A percentile compares a stretch with the other conserved stretches of the same genome.
phyloP scores from a whole-genome alignment of 495 filamentous ascomycete genomes.

The Xylaria intraflava region DNA sequence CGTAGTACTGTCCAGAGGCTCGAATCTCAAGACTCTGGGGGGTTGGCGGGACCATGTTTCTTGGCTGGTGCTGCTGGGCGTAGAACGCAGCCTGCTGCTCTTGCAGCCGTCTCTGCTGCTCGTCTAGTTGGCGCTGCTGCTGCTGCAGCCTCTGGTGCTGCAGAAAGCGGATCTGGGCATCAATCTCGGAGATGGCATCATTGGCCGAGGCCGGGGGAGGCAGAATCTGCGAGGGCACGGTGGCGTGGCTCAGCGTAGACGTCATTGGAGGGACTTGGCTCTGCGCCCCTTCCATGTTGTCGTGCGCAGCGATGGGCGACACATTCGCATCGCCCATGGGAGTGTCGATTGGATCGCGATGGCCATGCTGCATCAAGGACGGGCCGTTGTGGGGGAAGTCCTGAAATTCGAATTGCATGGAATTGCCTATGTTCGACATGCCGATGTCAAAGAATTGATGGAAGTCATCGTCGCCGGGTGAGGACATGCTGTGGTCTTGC shows the following conservation, averaged over 20 bases:
- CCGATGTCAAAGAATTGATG: slow-evolving; percentile 51
- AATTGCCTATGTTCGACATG: slow-evolving; percentile 40
- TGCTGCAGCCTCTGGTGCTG: slow-evolving; percentile 53
- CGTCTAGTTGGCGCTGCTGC: slow-evolving; percentile 45
- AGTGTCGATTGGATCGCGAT: slow-evolving; percentile 42
- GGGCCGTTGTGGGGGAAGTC: slow-evolving; percentile 32
- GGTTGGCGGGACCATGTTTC: slow-evolving; percentile 73
- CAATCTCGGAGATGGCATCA: slow-evolving; percentile 45
- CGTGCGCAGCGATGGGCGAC: slow-evolving; percentile 34
- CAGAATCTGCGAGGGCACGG: slow-evolving; percentile 38
- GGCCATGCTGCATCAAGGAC: slow-evolving; percentile 29
- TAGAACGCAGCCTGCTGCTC: slow-evolving; percentile 50
- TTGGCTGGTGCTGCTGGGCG: slow-evolving; percentile 34
- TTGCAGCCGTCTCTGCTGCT: slow-evolving; percentile 40
- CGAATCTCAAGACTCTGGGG: slow-evolving; percentile 90
- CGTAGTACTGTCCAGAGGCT: slow-evolving; percentile 58
- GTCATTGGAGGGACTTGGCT: slow-evolving; percentile 44
- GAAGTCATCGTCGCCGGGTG: slow-evolving; percentile 45
- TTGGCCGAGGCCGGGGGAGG: slow-evolving; percentile 32
- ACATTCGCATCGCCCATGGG: slow-evolving; percentile 43
- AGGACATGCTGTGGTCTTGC: slow-evolving; percentile 41
- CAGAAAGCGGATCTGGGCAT: slow-evolving; percentile 57
- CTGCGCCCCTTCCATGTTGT: slow-evolving; percentile 30
- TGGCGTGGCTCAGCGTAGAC: slow-evolving; percentile 31
- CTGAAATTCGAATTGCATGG: slow-evolving; percentile 44